Evolutionary conservation across 495 filamentous ascomycete genomes (phyloP), one percentile per base, ranked within the genome.

Genomic region (Massariosphaeria phaeospora): DNA sequence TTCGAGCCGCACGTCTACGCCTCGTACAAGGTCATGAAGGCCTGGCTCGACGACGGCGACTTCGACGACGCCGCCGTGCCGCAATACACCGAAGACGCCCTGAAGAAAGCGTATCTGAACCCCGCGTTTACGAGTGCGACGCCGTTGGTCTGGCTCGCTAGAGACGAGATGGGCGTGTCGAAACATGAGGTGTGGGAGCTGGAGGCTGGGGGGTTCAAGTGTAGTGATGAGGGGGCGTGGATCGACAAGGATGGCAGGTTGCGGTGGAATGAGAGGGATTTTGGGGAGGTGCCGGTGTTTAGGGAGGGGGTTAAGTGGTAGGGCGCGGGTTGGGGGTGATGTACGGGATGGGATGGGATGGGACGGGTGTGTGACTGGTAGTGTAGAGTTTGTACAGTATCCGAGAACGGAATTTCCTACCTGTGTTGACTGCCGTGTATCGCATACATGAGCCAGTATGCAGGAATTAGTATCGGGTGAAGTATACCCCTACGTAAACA

Each of bases 121-220:
- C 90, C 91, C 2, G 74, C 81, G 5, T 78, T 94, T 52, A 79
- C 62, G 9, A 75, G 81, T 9, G 66, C 72, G 50, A 75, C 82
- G 1, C 86, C 88, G 20, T 69, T 91, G 33, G 74, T 96, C 24
- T 96, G 91, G 91, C 84, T 96, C 51, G 87, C 89, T 5, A 75
- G 76, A 42, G 91, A 96, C 63, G 69, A 76, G 1, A 73, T 84
- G 51, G 91, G 91, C 42, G 76, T 95, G 34, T 86, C 81, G 35
- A 76, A 75, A 67, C 84, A 91, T 70, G 91, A 95, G 73, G 73
- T 90, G 40, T 72, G 72, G 15, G 84, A 90, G 63, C 86, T 83
- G 13, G 72, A 74, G 59, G 78, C 77, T 54, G 83, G 86, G 34
- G 68, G 66, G 3, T 85, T 95, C 41, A 77, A 80, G 3, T 90